Percentiles rank a stretch among this genome's conserved stretches.
Conservation (phyloP, 139 green algal genomes). For the Limnomonas spitsbergensis region DNA sequence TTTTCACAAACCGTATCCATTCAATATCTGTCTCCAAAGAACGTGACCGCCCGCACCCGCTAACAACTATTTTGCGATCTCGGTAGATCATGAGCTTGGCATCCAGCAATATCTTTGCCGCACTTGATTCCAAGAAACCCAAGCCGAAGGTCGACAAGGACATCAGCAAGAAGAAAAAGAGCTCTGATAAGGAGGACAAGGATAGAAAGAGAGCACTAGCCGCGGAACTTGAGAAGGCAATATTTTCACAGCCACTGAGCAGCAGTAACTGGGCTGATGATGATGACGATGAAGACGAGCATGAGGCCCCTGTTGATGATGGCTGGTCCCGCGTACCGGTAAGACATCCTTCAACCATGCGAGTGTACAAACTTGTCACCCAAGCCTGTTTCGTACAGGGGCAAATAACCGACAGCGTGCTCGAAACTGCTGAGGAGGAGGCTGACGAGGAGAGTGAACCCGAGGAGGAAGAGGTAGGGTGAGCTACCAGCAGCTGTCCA, state of each 20-base stretch:
- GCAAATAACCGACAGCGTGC: too few relatives aligned
- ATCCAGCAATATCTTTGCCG: constrained; percentile 10
- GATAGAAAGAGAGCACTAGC: constrained; percentile 6
- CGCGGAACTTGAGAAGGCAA: constrained; percentile 5
- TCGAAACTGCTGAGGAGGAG: too few relatives aligned
- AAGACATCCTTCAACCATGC: too few relatives aligned
- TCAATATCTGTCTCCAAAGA: background rate
- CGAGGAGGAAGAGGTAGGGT: background rate
- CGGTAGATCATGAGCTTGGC: constrained; percentile 9
- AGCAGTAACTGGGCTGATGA: constrained; percentile 12
- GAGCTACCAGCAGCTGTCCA: too few relatives aligned
- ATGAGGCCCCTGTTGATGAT: constrained; percentile 7
- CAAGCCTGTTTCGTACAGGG: too few relatives aligned
- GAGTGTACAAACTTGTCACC: too few relatives aligned
- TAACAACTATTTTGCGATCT: background rate
- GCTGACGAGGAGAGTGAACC: background rate
- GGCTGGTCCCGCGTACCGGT: constrained; percentile 10
- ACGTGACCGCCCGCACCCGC: background rate
- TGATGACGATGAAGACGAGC: background rate
- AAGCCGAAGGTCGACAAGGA: constrained; percentile 5
- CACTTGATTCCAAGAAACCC: background rate
- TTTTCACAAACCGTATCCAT: background rate
- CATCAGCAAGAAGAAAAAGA: constrained; percentile 9
- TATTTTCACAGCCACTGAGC: constrained; percentile 8
- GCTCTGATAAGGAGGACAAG: background rate